Evolutionary conservation across 441 rosid genomes (phyloP).

Genomic region (Erodium texanum): DNA sequence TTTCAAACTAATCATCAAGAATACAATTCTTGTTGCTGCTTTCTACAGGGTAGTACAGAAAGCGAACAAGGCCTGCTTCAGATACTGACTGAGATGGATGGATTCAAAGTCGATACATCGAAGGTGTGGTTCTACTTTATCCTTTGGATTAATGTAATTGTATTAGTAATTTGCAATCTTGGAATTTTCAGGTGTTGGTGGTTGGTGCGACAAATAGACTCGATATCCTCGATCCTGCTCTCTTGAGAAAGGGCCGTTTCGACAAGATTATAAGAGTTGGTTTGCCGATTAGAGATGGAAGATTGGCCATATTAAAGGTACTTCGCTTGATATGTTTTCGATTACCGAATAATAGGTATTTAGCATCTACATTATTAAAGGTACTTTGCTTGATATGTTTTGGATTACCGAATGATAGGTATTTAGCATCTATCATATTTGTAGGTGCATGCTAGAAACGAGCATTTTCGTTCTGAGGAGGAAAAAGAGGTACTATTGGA

Average conservation of each 20-base stretch:
- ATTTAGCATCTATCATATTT: slow-evolving; percentile 12
- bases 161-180: slow-evolving; percentile 23
- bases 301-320: slow-evolving; percentile 91
- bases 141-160: slow-evolving; percentile 15
- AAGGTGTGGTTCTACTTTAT: slow-evolving; percentile 44
- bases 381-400: slow-evolving; percentile 28
- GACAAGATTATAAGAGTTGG: slow-evolving; percentile 96
- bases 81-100: slow-evolving; percentile 96
- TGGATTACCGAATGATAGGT: slow-evolving; percentile 11
- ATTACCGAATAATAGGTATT: slow-evolving; percentile 13
- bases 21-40: slow-evolving; percentile 13
- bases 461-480: slow-evolving; percentile 71
- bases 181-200: slow-evolving; percentile 62
- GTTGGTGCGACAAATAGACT: slow-evolving; percentile 95
- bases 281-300: slow-evolving; percentile 85
- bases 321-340: slow-evolving; percentile 10
- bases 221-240: slow-evolving; percentile 96
- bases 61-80: slow-evolving; percentile 98
- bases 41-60: slow-evolving; percentile 88
- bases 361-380: no score
- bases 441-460: slow-evolving; percentile 91
- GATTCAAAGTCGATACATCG: slow-evolving; percentile 81
- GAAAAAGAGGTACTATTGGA: slow-evolving; percentile 64
- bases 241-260: slow-evolving; percentile 93
- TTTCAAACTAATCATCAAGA: no score